A percentile compares a stretch with the other conserved stretches of the same genome.
phyloP scores from a whole-genome alignment of 306 rosid genomes.

The Lathyrus oleraceus region DNA sequence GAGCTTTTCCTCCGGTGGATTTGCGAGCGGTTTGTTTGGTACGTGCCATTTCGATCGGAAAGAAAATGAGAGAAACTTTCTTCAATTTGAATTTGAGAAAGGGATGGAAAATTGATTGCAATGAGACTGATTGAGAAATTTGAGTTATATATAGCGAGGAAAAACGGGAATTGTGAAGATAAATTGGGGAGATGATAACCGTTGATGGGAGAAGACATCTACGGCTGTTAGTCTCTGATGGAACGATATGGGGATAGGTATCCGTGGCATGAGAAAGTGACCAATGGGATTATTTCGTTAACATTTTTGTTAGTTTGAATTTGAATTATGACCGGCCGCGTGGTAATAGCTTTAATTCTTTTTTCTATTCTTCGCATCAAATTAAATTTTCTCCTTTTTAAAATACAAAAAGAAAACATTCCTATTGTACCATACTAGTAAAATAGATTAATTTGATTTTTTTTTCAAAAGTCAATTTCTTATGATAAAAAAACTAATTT shows the following conservation, averaged over 20 bases:
- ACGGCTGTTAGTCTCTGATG: not conserved
- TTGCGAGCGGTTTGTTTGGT: constrained; percentile 45
- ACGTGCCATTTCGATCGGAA: constrained; percentile 29
- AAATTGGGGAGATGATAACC: no score
- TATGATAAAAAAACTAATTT: no score
- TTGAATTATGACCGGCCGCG: no score
- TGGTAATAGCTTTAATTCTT: no score
- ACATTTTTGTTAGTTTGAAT: no score
- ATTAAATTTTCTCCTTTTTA: no score
- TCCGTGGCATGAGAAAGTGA: not conserved
- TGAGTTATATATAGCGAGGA: not conserved
- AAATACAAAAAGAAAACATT: no score
- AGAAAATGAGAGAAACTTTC: not conserved
- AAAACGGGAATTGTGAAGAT: not conserved
- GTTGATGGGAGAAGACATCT: not conserved
- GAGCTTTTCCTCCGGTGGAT: constrained; percentile 51
- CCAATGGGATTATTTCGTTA: not conserved
- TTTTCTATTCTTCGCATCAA: no score
- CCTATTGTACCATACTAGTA: no score
- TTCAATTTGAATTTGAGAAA: not conserved
- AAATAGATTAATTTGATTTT: no score
- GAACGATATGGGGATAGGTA: not conserved
- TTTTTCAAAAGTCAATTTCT: no score
- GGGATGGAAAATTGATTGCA: not conserved
- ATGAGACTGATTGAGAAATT: not conserved